Percentiles rank a stretch among this genome's conserved stretches.
Conservation (phyloP, 257 asterid species). For the Gynochthodes officinalis region DNA sequence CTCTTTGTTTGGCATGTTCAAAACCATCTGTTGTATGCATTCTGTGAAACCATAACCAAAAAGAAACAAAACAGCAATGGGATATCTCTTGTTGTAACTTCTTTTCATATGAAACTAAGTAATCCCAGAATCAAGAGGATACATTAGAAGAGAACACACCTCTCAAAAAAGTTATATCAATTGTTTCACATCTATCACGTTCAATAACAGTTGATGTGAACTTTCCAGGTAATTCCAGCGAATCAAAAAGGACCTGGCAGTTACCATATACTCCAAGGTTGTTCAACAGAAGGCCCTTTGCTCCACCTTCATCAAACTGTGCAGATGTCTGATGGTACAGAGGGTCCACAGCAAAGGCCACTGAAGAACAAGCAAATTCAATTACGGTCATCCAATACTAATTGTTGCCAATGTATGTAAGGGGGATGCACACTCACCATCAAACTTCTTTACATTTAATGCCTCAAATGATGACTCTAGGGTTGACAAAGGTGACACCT, state of each 20-base stretch:
- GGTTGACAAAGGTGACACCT: constrained; percentile 88
- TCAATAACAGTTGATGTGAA: constrained; percentile 36
- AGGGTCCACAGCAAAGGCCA: constrained; percentile 94
- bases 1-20: constrained; percentile 47
- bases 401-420: constrained; percentile 10
- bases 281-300: constrained; percentile 88
- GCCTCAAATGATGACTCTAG: constrained; percentile 85
- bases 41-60: constrained; percentile 37
- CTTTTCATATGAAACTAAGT: constrained; percentile 9
- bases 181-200: constrained; percentile 37
- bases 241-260: constrained; percentile 92
- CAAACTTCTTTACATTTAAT: constrained; percentile 83
- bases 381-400: constrained; percentile 9
- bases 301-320: constrained; percentile 99
- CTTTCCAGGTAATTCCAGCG: constrained; percentile 85
- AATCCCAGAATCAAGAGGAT: constrained; percentile 21
- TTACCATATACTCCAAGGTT: constrained; percentile 88
- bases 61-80: constrained; percentile 6
- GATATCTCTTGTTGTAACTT: not conserved
- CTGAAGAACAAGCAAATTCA: constrained; percentile 27
- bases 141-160: constrained; percentile 44
- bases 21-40: constrained; percentile 64
- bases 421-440: constrained; percentile 54
- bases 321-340: constrained; percentile 98
- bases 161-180: constrained; percentile 78